phyloP scores from a whole-genome alignment of 2,329 filamentous ascomycete genomes.

The Kalaharituber pfeilii region DNA sequence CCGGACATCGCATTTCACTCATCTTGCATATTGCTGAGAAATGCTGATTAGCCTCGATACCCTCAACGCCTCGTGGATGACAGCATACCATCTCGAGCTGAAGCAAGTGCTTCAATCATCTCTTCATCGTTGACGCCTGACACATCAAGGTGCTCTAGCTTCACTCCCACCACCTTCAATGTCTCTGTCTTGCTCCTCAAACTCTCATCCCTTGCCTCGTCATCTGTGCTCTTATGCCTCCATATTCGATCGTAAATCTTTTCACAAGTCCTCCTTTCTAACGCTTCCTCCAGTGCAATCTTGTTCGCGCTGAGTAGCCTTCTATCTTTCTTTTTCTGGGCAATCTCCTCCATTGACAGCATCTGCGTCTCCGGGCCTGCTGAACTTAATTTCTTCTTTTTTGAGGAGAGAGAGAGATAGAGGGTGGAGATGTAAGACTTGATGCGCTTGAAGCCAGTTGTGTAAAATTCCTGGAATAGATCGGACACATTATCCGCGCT shows the following conservation, averaged over 20 bases:
- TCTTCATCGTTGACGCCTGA: conserved; percentile 46
- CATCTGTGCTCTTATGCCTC: conserved; percentile 76
- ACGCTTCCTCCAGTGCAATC: conserved; percentile 65
- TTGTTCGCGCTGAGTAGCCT: conserved; percentile 64
- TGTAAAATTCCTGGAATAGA: conserved; percentile 93
- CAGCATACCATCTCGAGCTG: conserved; percentile 40
- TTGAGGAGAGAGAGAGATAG: conserved; percentile 31
- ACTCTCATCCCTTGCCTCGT: conserved; percentile 89
- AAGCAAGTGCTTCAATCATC: conserved; percentile 53
- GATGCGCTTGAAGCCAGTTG: conserved; percentile 61
- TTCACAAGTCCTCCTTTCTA: conserved; percentile 73
- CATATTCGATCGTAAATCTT: conserved; percentile 77
- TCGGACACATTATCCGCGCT: conserved; percentile 64
- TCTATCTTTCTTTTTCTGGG: conserved; percentile 59
- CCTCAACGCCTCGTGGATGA: background rate
- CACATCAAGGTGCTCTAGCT: conserved; percentile 65
- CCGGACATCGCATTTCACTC: conserved; percentile 70
- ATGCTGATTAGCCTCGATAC: background rate
- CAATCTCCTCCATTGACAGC: conserved; percentile 74
- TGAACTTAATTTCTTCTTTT: conserved; percentile 25
- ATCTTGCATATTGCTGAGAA: conserved; percentile 50
- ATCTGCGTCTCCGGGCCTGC: conserved; percentile 52
- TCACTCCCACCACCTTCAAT: conserved; percentile 77
- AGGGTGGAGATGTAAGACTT: conserved; percentile 59
- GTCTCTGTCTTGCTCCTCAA: conserved; percentile 86